A percentile compares a stretch with the other conserved stretches of the same genome.
These are phyloP conservation scores for Ustilago hordei DNA, from an alignment of 1,284 basidiomycete genomes.

Conservation along the genomic window DNA sequence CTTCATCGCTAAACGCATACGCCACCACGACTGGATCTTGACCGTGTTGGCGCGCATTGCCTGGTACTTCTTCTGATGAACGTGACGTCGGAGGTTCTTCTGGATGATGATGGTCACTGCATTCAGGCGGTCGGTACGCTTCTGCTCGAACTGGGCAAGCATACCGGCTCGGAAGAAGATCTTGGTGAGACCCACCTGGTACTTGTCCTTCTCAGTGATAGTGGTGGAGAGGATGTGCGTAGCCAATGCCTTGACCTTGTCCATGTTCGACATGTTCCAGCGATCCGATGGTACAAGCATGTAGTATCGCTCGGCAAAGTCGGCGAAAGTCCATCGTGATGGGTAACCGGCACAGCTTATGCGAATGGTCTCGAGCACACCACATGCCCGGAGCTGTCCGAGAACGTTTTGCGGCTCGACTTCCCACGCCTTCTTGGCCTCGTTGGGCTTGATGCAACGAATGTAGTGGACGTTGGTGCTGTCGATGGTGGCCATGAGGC, in stretches of 20 bases:
- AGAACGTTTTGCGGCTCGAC: conserved; percentile 96
- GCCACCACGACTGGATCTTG: conserved; percentile 93
- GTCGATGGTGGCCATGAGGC: conserved; percentile 95
- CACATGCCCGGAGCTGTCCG: conserved; percentile 94
- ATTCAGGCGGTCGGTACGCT: conserved; percentile 88
- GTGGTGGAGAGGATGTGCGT: conserved; percentile 85
- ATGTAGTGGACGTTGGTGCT: conserved; percentile 99
- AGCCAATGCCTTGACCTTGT: conserved; percentile 78
- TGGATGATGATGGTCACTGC: conserved; percentile 92
- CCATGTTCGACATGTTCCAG: conserved; percentile 75
- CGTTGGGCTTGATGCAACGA: conserved; percentile 99
- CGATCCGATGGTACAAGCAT: conserved; percentile 89
- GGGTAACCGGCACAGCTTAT: conserved; percentile 99
- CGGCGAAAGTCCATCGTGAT: conserved; percentile 97
- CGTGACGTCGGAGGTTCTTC: conserved; percentile 90
- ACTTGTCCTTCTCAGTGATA: conserved; percentile 93
- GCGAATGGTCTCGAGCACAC: conserved; percentile 98
- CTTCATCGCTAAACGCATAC: conserved; percentile 81
- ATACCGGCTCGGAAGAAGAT: conserved; percentile 99
- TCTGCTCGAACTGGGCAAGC: conserved; percentile 94
- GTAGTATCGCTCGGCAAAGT: conserved; percentile 99
- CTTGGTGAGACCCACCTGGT: conserved; percentile 95
- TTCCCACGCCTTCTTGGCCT: conserved; percentile 95
- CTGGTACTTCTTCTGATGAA: conserved; percentile 85
- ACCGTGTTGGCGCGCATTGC: conserved; percentile 81